Base-by-base conservation (phyloP, 345 rosid species). In the Citrus sinensis region DNA sequence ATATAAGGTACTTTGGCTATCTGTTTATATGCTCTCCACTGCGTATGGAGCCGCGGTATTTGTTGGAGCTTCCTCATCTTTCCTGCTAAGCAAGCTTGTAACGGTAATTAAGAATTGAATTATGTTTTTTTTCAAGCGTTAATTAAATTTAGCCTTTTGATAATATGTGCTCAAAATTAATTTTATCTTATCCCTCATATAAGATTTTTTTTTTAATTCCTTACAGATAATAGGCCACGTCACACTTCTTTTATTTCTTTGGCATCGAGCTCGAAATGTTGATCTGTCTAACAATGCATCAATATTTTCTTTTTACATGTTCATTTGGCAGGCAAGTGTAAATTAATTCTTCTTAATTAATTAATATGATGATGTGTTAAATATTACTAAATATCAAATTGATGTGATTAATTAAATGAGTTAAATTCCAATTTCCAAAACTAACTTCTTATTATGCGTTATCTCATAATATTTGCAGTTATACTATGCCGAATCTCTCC, bases 251-350 rank as follows among this genome's bases (percentile, higher is more conserved):
- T 29, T 32, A 7, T 1, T 56, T 6, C 32, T 85, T 51, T 85
- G 79, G 84, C 14, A 62, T 51, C 74, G 76, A 63, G 86, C 86
- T 71, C 67, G 62, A 63, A 71, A 74, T 27, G 77, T 73, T 20
- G 86, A 85, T 75, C 30, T 83, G 2, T 55, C 76, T 1, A 78
- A 67, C 32, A 78, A 82, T 25, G 51, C 67, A 10, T 78, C 86
- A 0, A 64, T 70, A 27, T 25, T 82, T 60, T 78, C 79, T 4
- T 82, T 82, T 56, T 82, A 82, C 55, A 78, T 82, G 86, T 80
- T 85, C 79, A 85, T 82, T 7, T 82, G 88, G 86, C 78, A 82
- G 88, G n/a, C 32, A 4, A 58, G 46, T 39, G n/a, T 37, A 17
- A 16, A 16, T 54, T 17, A 54, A 3, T 11, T 49, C 19, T 49